These are phyloP conservation scores for Pseudopyricularia cyperi DNA, from an alignment of 2,329 filamentous ascomycete genomes.

Conservation along the genomic window DNA sequence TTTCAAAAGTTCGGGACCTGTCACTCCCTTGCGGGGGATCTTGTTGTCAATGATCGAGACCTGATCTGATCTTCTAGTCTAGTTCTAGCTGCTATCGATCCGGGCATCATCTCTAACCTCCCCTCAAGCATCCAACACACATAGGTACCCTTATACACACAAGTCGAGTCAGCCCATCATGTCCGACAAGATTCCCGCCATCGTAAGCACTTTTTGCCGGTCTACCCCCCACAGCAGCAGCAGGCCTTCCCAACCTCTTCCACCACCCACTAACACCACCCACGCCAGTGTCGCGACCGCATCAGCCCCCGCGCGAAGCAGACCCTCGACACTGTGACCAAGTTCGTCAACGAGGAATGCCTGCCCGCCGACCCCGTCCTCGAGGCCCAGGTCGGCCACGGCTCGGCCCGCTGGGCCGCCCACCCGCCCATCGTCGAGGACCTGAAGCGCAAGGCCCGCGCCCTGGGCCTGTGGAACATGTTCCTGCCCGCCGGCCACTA, in stretches of 20 bases:
- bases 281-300: slow-evolving; percentile 23
- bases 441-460: slow-evolving; percentile 70
- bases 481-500: slow-evolving; percentile 94
- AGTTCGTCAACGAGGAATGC: slow-evolving; percentile 95
- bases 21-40: no score
- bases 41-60: no score
- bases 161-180: no score
- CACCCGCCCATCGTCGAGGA: slow-evolving; percentile 78
- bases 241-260: no score
- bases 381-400: slow-evolving; percentile 65
- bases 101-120: no score
- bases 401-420: slow-evolving; percentile 62
- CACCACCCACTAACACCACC: neutral
- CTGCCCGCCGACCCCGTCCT: slow-evolving; percentile 74
- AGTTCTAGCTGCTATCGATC: no score
- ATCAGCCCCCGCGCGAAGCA: slow-evolving; percentile 78
- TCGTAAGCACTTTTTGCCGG: slow-evolving; percentile 19
- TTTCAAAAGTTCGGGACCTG: no score
- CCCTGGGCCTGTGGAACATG: slow-evolving; percentile 93
- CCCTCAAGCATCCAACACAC: no score
- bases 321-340: slow-evolving; percentile 77
- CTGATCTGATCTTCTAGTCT: no score
- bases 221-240: neutral
- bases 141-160: no score
- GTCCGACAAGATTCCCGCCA: slow-evolving; percentile 31